Percentiles rank a stretch among this genome's conserved stretches.
Evolutionary conservation across 345 rosid species (phyloP).

Genomic region (Rubroshorea leprosula): DNA sequence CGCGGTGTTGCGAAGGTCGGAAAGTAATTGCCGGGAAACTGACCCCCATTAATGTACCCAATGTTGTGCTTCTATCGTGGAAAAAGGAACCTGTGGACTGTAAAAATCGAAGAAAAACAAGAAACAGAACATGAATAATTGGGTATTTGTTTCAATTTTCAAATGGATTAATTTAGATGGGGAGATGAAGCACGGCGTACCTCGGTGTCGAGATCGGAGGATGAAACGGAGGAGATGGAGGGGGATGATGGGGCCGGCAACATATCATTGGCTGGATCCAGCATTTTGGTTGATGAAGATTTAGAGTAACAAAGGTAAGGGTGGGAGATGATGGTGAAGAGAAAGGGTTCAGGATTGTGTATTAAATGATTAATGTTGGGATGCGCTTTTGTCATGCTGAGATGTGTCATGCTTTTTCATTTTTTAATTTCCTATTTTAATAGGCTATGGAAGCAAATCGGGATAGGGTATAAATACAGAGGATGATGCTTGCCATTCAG

Average conservation of each 20-base stretch:
- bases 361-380: too few relatives aligned
- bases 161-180: neutral
- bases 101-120: neutral
- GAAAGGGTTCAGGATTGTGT: neutral
- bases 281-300: constrained; percentile 26
- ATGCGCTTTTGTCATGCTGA: too few relatives aligned
- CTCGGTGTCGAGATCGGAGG: constrained; percentile 98
- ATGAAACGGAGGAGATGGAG: constrained; percentile 68
- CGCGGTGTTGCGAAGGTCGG: constrained; percentile 48
- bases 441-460: too few relatives aligned
- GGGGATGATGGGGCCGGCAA: constrained; percentile 58
- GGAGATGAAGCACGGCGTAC: constrained; percentile 20
- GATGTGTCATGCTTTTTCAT: too few relatives aligned
- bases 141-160: neutral
- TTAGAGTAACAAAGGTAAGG: neutral
- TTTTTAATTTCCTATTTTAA: too few relatives aligned
- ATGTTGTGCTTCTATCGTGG: constrained; percentile 89
- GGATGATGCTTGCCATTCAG: too few relatives aligned
- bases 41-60: constrained; percentile 91
- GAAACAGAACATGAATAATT: neutral
- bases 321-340: neutral
- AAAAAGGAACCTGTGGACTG: constrained; percentile 96
- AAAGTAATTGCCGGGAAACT: constrained; percentile 65
- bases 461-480: too few relatives aligned
- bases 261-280: constrained; percentile 46